Evolutionary conservation across 257 asterid species (phyloP), one percentile per base, ranked within the genome.

Genomic region (Henckelia pumila): DNA sequence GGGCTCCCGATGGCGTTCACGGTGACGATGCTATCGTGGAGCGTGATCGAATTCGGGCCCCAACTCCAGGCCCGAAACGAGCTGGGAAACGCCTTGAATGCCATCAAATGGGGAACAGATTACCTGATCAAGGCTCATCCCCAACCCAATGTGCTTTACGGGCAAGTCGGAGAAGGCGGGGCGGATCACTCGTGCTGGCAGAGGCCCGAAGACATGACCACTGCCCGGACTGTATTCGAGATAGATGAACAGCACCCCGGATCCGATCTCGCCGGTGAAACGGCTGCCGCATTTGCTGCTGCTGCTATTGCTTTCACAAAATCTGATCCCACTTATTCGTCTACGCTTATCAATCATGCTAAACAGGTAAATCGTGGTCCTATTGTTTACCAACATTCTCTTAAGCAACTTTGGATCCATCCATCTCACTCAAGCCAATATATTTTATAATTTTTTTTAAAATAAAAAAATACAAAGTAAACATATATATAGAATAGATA

Each of bases 151-250:
- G 71, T 83, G 29, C 69, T 89, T 2, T 89, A 81, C 6, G 96
- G 88, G 4, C 79, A 86, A 75, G 85, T 86, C 0, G 96, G 96
- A 22, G 96, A 86, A 0, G 94, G 85, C 1, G 29, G 16, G 24
- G 61, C 86, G 66, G 96, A 88, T 62, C 94, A 88, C n/a, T 20
- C 65, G 0, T 86, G 94, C 52, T 88, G 91, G 96, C 76, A 76
- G 61, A 74, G 96, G 60, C 91, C 96, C 7, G 96, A 88, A 59
- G 94, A 86, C 60, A 88, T 88, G 94, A 73, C 89, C 2, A 88
- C 91, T 0, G 79, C 88, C 0, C 67, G 94, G 20, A 50, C 60
- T 0, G 68, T 56, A 2, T 86, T 78, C 59, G 55, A 17, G 71
- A 76, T 88, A 1, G 83, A 86, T 17, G 78, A 47, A 19, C 74